These are phyloP conservation scores for Cerrena zonata DNA, from an alignment of 1,284 basidiomycete species.

Conservation along the genomic window DNA sequence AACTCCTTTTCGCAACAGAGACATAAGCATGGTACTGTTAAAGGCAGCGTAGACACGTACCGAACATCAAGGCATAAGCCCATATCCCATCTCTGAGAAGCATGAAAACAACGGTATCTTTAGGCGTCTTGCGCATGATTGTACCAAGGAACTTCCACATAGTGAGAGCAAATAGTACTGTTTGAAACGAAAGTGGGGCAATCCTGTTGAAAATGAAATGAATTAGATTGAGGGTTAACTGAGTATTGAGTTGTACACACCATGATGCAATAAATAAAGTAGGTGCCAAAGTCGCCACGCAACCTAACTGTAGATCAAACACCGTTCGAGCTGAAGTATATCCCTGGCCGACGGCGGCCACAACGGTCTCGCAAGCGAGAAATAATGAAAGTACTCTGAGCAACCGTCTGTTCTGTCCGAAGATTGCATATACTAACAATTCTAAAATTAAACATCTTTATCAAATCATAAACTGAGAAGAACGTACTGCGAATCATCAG, in stretches of 20 bases:
- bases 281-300: background rate
- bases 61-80: conserved; percentile 32
- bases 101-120: conserved; percentile 27
- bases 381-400: background rate
- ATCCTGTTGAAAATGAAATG: conserved; percentile 1
- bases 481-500: conserved; percentile 9
- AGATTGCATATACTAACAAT: conserved; percentile 2
- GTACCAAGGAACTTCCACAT: conserved; percentile 25
- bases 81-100: conserved; percentile 35
- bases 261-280: background rate
- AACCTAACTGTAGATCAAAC: background rate
- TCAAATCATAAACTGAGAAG: too few species aligned
- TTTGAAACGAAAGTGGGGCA: conserved; percentile 28
- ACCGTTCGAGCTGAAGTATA: too few species aligned
- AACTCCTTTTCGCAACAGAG: conserved; percentile 6
- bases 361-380: background rate
- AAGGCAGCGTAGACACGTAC: conserved; percentile 6
- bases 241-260: conserved; percentile 7
- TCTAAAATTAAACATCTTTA: too few species aligned
- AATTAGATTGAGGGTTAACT: background rate
- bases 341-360: background rate
- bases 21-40: background rate
- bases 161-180: conserved; percentile 29
- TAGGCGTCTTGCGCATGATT: conserved; percentile 18
- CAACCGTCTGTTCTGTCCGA: background rate